Evolutionary conservation across 768 basidiomycete genomes (phyloP), one percentile per base, ranked within the genome.

Genomic region (Phylloporus scabripes): DNA sequence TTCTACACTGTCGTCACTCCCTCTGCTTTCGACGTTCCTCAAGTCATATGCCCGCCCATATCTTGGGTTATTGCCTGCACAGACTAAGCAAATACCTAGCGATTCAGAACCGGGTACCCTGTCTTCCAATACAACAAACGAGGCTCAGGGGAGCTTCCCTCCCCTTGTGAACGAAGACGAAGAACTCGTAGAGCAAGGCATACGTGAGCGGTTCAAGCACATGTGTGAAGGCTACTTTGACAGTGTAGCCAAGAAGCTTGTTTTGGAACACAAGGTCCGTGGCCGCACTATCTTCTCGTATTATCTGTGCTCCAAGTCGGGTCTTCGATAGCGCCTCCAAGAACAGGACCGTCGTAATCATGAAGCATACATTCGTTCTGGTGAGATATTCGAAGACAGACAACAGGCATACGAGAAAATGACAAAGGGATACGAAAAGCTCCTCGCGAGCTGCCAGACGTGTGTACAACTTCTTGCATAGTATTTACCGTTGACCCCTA

Each of bases 321-420:
- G 11, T 18, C 23, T 10, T 52, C 20, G 45, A 24, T 60, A 98
- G 95, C 84, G 87, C 42, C 75, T 99, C 40, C 92, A 97, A 83
- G 92, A 96, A 56, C 94, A 96, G 70, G 96, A 98, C 66, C 85
- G 85, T 54, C 79, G 87, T 44, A 99, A 99, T 60, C 95, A 98
- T 63, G 96, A 99, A 73, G 96, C 96, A 49, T 99, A 99, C 64
- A 98, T 99, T 57, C 91, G 94, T 28, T 97, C 94, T 3, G 96
- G 96, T 23, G 95, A 99, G 69, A 97, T 99, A 54, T 99, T 99
- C 58, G 96, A 99, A 63, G 96, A 99, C 66, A 82, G 96, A 29
- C 95, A 98, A 65, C 94, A 98, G 67, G 92, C 90, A 9, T 99
- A 99, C 64, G 96, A 99, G 73, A 93, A 92, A 71, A 96, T 98